Evolutionary conservation across 495 filamentous ascomycete genomes (phyloP).

Genomic region (Talaromyces trachyspermus): DNA sequence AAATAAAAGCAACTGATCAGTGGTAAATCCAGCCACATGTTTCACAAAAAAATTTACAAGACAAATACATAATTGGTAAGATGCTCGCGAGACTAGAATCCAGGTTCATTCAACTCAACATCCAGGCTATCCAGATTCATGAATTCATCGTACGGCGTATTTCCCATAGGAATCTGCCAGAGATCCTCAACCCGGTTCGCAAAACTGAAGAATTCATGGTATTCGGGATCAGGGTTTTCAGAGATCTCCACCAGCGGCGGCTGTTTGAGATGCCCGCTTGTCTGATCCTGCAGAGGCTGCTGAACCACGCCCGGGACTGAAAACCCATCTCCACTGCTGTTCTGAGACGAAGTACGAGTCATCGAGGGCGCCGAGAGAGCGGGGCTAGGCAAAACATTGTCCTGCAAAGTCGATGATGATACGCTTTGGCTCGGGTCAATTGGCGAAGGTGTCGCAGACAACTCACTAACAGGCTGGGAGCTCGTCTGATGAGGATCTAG

Average conservation of each 20-base stretch:
- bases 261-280: neutral
- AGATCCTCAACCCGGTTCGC: neutral
- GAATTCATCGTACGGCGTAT: neutral
- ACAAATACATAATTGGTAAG: no score
- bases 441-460: neutral
- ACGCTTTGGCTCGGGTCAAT: no score
- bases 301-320: neutral
- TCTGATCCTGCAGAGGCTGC: neutral
- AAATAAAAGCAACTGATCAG: no score
- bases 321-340: neutral
- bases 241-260: neutral
- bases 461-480: neutral
- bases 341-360: neutral
- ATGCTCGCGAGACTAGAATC: no score
- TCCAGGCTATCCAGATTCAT: conserved; percentile 1
- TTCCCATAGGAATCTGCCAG: conserved; percentile 1
- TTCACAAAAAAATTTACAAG: no score
- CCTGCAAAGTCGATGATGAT: neutral
- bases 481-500: neutral
- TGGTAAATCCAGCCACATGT: no score
- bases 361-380: neutral
- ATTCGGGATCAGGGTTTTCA: conserved; percentile 2
- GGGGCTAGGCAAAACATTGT: conserved; percentile 1
- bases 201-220: neutral
- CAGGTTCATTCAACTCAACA: neutral